Conservation (phyloP, 257 asterid genomes). For the Rehmannia glutinosa region DNA sequence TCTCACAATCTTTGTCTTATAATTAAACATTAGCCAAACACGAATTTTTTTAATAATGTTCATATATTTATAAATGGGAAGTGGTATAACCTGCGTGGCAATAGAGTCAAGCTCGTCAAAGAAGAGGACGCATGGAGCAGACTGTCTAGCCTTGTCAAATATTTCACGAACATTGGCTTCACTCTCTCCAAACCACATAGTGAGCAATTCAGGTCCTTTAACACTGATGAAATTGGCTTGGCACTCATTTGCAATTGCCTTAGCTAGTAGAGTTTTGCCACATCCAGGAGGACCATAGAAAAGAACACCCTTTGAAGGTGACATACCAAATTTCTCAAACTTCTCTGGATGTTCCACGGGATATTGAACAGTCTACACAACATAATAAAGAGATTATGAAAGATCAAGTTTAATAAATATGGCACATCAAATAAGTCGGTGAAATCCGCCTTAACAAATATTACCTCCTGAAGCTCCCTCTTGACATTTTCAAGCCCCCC, state of each 20-base stretch:
- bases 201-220: slow-evolving; percentile 59
- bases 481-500: slow-evolving; percentile 60
- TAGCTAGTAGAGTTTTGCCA: slow-evolving; percentile 57
- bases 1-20: not conserved
- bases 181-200: slow-evolving; percentile 70
- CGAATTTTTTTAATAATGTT: too few species aligned
- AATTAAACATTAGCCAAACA: too few species aligned
- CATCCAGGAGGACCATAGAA: slow-evolving; percentile 68
- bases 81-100: slow-evolving; percentile 48
- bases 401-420: not conserved
- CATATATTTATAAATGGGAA: too few species aligned
- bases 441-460: not conserved
- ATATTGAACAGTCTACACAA: slow-evolving; percentile 55
- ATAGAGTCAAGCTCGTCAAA: slow-evolving; percentile 58
- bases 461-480: slow-evolving; percentile 60
- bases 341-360: slow-evolving; percentile 67
- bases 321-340: slow-evolving; percentile 63
- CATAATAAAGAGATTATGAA: slow-evolving; percentile 8
- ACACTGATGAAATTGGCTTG: slow-evolving; percentile 56
- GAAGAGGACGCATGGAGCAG: slow-evolving; percentile 61
- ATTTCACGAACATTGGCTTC: slow-evolving; percentile 59
- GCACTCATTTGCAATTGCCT: slow-evolving; percentile 57
- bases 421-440: not conserved
- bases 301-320: slow-evolving; percentile 67
- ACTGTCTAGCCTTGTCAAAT: slow-evolving; percentile 56